phyloP scores from a whole-genome alignment of 352 stramenopile species.

The Pythium sp. region DNA sequence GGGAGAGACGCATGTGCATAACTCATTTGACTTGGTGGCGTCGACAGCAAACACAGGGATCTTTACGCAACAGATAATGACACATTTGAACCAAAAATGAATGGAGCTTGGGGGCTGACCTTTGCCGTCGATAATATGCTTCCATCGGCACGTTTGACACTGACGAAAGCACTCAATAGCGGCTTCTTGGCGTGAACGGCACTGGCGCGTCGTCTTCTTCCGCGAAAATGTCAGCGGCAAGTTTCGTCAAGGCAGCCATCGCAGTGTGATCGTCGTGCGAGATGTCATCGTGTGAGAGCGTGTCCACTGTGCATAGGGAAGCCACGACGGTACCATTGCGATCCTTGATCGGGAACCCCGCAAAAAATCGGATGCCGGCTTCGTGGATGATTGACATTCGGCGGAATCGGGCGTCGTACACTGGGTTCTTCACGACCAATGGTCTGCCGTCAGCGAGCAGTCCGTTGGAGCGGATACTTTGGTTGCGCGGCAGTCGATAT shows the following conservation, averaged over 20 bases:
- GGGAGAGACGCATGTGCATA: background rate
- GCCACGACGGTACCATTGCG: slow-evolving; percentile 24
- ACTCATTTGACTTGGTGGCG: background rate
- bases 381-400: slow-evolving; percentile 38
- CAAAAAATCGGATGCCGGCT: slow-evolving; percentile 46
- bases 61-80: background rate
- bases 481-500: slow-evolving; percentile 17
- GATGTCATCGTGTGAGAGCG: slow-evolving; percentile 27
- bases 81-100: slow-evolving; percentile 1
- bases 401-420: slow-evolving; percentile 31
- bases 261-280: slow-evolving; percentile 36
- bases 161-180: background rate
- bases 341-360: slow-evolving; percentile 47
- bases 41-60: background rate
- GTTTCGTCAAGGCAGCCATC: slow-evolving; percentile 52
- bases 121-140: background rate
- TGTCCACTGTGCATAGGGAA: slow-evolving; percentile 42
- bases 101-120: background rate
- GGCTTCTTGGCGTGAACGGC: slow-evolving; percentile 23
- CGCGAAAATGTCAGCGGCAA: slow-evolving; percentile 52
- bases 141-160: background rate
- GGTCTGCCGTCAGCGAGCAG: slow-evolving; percentile 20
- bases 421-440: slow-evolving; percentile 44
- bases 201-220: background rate
- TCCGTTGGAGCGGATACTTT: slow-evolving; percentile 17